A percentile compares a stretch with the other conserved stretches of the same genome.
Conservation (phyloP, 345 rosid species). For the Eucalyptus curtisii region DNA sequence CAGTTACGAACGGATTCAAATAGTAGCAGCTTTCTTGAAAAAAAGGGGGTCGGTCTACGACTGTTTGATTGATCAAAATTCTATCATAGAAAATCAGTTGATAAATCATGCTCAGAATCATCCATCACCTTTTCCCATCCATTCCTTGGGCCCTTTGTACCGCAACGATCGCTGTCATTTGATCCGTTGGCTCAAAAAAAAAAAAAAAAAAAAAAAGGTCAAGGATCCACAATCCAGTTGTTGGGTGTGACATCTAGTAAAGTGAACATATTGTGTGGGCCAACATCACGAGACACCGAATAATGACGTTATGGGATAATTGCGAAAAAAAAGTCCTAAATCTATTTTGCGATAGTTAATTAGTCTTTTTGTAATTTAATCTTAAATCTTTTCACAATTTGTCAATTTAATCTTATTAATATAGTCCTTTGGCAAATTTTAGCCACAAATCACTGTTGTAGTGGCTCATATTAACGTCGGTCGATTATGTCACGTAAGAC, state of each 20-base stretch:
- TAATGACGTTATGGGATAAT: not conserved
- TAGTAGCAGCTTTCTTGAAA: not conserved
- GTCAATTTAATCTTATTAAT: fast-evolving
- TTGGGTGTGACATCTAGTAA: not conserved
- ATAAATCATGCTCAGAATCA: not conserved
- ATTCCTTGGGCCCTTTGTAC: not conserved
- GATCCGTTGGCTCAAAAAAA: not conserved
- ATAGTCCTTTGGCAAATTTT: too few relatives aligned
- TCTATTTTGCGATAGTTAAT: too few relatives aligned
- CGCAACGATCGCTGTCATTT: not conserved
- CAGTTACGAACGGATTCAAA: too few relatives aligned
- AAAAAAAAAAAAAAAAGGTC: not conserved
- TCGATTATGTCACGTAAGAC: fast-evolving
- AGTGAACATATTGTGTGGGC: not conserved
- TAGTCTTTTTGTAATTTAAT: too few relatives aligned
- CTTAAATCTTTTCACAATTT: fast-evolving
- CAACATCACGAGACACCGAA: not conserved
- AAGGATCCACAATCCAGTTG: not conserved
- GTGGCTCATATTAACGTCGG: fast-evolving
- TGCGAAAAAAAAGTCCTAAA: too few relatives aligned
- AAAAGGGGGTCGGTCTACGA: not conserved
- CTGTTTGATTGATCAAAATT: not conserved
- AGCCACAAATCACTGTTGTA: fast-evolving
- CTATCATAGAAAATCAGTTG: not conserved
- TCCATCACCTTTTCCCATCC: not conserved